These are phyloP conservation scores for Zelopaecilomyces penicillatus DNA, from an alignment of 2,329 filamentous ascomycete species.

Conservation along the genomic window DNA sequence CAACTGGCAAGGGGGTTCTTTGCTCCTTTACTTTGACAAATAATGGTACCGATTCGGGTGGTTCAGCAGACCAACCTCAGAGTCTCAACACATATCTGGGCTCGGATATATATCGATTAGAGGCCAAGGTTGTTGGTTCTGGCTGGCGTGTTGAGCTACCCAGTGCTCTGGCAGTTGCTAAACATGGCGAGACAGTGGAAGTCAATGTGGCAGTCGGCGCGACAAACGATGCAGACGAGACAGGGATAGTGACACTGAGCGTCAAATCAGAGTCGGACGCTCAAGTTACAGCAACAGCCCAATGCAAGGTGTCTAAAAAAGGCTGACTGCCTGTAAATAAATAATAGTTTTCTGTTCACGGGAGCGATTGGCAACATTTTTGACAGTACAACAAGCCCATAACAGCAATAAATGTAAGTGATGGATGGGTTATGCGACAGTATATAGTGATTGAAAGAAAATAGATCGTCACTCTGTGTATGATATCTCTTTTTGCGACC, in stretches of 20 bases:
- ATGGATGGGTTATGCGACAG: too few relatives aligned
- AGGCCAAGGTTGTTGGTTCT: conserved; percentile 31
- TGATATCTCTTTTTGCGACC: too few relatives aligned
- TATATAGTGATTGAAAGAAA: too few relatives aligned
- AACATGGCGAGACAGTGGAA: conserved; percentile 29
- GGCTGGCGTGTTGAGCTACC: conserved; percentile 39
- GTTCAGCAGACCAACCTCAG: conserved; percentile 17
- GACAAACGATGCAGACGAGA: conserved; percentile 18
- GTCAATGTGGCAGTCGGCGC: conserved; percentile 36
- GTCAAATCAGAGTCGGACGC: conserved; percentile 35
- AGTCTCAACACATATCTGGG: conserved; percentile 31
- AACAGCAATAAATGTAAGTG: too few relatives aligned
- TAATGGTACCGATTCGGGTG: conserved; percentile 27
- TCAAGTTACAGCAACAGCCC: conserved; percentile 17
- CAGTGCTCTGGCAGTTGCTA: conserved; percentile 31
- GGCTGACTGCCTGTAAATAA: neutral
- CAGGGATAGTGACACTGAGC: conserved; percentile 32
- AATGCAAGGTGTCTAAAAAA: conserved; percentile 23
- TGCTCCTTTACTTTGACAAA: conserved; percentile 42
- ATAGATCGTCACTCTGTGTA: too few relatives aligned
- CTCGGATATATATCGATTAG: conserved; percentile 40
- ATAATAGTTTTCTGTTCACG: neutral
- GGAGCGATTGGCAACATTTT: too few relatives aligned
- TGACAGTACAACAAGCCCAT: too few relatives aligned
- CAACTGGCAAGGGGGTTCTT: conserved; percentile 26